phyloP scores from a whole-genome alignment of 192 early-diverging fungal genomes.

The Backusella westeae region DNA sequence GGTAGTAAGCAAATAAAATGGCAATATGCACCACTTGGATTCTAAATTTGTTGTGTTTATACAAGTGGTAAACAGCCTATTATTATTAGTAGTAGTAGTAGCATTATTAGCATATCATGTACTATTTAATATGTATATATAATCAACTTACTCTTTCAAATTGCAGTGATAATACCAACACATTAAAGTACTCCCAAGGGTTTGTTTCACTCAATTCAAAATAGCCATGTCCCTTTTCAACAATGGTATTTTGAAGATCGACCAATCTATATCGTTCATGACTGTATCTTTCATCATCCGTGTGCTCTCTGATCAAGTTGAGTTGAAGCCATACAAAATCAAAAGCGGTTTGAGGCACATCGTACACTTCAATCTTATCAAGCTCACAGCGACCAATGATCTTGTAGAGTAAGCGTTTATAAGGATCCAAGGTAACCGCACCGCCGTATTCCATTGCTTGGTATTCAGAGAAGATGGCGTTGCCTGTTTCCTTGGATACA shows the following conservation, averaged over 20 bases:
- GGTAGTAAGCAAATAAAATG: conserved; percentile 75
- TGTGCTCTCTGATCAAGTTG: conserved; percentile 57
- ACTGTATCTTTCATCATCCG: conserved; percentile 36
- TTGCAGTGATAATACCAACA: conserved; percentile 83
- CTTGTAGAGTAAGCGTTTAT: conserved; percentile 88
- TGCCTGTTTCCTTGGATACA: conserved; percentile 44
- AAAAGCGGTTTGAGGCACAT: conserved; percentile 75
- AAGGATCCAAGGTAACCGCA: conserved; percentile 69
- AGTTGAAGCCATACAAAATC: conserved; percentile 93
- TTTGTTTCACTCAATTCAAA: conserved; percentile 73
- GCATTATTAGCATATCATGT: not conserved
- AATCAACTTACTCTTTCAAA: conserved; percentile 63
- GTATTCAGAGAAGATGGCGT: conserved; percentile 60
- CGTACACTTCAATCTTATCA: conserved; percentile 57
- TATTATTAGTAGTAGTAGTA: not conserved
- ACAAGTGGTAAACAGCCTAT: conserved; percentile 62
- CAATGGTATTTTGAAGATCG: conserved; percentile 68
- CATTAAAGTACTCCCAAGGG: conserved; percentile 78
- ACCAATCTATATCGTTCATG: conserved; percentile 65
- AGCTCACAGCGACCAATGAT: conserved; percentile 88
- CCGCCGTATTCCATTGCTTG: conserved; percentile 41
- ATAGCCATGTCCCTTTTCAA: conserved; percentile 67
- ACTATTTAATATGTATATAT: not conserved
- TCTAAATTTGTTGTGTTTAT: conserved; percentile 56
- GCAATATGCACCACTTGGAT: conserved; percentile 93